Percentiles rank a stretch among this genome's conserved stretches.
Conservation (phyloP, 2,329 filamentous ascomycete species). For the Trichophyton simii region DNA sequence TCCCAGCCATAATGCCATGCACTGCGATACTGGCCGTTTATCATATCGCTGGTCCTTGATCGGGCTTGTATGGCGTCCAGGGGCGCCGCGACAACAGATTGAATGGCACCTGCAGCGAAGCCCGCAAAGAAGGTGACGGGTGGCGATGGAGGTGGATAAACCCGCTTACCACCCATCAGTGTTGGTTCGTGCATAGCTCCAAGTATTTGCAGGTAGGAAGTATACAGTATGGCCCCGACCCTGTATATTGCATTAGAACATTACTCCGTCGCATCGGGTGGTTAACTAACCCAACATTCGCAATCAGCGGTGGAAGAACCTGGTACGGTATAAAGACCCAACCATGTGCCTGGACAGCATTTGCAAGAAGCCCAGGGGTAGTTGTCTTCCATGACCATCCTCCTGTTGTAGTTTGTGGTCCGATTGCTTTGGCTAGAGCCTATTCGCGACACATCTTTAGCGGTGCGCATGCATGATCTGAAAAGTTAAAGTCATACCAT, state of each 20-base stretch:
- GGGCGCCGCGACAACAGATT: constrained; percentile 50
- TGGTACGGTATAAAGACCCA: constrained; percentile 54
- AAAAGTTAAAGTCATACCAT: constrained; percentile 30
- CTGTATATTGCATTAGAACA: constrained; percentile 20
- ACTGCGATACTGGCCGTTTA: constrained; percentile 46
- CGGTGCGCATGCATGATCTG: not conserved
- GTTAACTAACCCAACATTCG: constrained; percentile 43
- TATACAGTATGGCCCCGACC: constrained; percentile 51
- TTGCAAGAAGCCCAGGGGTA: constrained; percentile 48
- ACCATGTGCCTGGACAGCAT: constrained; percentile 49
- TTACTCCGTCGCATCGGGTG: not conserved
- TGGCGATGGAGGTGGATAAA: constrained; percentile 47
- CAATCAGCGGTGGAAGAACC: constrained; percentile 49
- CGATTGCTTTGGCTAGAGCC: constrained; percentile 53
- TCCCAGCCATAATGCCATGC: constrained; percentile 52
- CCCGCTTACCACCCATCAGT: constrained; percentile 43
- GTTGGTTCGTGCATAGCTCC: constrained; percentile 47
- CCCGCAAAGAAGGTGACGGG: constrained; percentile 46
- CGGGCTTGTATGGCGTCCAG: constrained; percentile 52
- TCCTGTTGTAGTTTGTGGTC: constrained; percentile 35
- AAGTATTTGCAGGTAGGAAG: constrained; percentile 49
- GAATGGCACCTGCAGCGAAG: constrained; percentile 46
- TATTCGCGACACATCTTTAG: constrained; percentile 19
- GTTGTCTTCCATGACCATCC: constrained; percentile 50
- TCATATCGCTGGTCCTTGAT: constrained; percentile 46